Conservation (phyloP, 148 eudicot species). For the Tetragonia tetragonoides region DNA sequence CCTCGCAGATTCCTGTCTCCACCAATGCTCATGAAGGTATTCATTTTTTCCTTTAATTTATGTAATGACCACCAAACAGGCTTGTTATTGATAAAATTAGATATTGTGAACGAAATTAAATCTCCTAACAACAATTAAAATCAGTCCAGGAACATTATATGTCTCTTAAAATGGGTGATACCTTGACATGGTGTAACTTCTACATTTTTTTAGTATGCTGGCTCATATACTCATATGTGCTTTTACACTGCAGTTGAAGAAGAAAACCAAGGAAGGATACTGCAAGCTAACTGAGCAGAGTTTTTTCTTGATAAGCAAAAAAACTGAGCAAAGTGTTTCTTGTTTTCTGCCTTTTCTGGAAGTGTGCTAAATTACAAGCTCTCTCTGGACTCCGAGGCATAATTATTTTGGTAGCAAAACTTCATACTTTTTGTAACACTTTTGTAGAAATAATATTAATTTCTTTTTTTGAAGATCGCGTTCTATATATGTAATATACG, state of each 20-base stretch:
- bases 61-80: background rate
- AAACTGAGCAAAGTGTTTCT: background rate
- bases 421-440: background rate
- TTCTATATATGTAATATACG: background rate
- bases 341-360: background rate
- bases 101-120: too few species aligned
- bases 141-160: too few species aligned
- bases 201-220: background rate
- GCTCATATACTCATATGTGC: conserved; percentile 1
- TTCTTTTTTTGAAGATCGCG: background rate
- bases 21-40: conserved; percentile 53
- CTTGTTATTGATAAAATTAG: background rate
- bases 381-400: background rate
- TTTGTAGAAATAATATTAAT: conserved; percentile 2
- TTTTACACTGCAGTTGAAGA: conserved; percentile 49
- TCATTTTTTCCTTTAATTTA: conserved; percentile 1
- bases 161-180: too few species aligned
- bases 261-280: conserved; percentile 58
- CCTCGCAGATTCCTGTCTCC: conserved; percentile 45
- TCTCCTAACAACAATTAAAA: too few species aligned
- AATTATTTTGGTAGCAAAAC: background rate
- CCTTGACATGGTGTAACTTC: background rate
- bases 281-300: conserved; percentile 55
- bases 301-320: background rate
- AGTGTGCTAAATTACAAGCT: background rate